phyloP scores from a whole-genome alignment of 306 rosid genomes.

The Pyrus communis region DNA sequence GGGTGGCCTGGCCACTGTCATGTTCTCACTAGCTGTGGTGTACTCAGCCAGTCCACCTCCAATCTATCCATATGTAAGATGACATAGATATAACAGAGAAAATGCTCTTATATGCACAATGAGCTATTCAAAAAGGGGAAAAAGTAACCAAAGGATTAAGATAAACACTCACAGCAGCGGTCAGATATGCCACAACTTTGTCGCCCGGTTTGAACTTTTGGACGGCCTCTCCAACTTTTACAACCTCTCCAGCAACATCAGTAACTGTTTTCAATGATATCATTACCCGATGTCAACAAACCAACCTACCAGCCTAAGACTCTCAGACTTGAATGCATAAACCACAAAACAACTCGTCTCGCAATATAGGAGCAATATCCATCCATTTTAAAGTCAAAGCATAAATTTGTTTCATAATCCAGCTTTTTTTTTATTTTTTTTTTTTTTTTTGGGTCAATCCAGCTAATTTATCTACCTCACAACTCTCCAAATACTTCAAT shows the following conservation, averaged over 20 bases:
- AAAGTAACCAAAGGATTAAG: not conserved
- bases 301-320: not conserved
- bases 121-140: not conserved
- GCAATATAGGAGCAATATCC: not conserved
- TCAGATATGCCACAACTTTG: conserved; percentile 47
- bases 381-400: not conserved
- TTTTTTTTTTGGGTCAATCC: not conserved
- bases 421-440: not conserved
- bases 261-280: conserved; percentile 30
- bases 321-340: not conserved
- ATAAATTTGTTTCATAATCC: not conserved
- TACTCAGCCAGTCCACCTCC: conserved; percentile 80
- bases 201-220: conserved; percentile 51
- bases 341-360: not conserved
- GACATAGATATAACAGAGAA: not conserved
- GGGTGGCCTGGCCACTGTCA: conserved; percentile 41
- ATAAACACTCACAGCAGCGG: conserved; percentile 26
- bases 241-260: conserved; percentile 67
- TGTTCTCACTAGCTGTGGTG: conserved; percentile 38
- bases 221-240: conserved; percentile 51
- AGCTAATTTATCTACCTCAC: not conserved
- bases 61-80: conserved; percentile 22
- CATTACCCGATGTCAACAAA: not conserved
- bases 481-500: not conserved
- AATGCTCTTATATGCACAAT: not conserved